Conservation (phyloP, 192 early-diverging fungal species). For the Haplosporangium gracile region DNA sequence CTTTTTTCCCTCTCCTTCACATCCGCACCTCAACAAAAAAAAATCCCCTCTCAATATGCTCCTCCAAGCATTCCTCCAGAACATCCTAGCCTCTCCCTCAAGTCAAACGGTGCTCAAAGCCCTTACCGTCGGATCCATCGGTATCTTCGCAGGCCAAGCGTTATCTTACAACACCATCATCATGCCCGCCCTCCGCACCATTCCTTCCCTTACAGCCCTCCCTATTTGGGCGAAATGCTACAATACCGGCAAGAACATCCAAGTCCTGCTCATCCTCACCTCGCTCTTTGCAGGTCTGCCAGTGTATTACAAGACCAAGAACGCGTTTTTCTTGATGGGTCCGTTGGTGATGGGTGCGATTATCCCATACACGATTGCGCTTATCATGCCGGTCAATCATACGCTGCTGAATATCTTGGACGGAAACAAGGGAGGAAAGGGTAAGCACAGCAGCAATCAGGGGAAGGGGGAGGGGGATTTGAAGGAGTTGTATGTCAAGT, state of each 20-base stretch:
- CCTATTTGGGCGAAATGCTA: slow-evolving; percentile 34
- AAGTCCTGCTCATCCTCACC: slow-evolving; percentile 13
- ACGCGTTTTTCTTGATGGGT: slow-evolving; percentile 22
- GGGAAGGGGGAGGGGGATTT: background rate
- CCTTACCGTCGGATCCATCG: slow-evolving; percentile 31
- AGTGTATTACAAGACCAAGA: slow-evolving; percentile 34
- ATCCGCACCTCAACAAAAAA: background rate
- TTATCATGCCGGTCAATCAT: slow-evolving; percentile 31
- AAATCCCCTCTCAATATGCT: background rate
- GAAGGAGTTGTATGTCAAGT: slow-evolving; percentile 23
- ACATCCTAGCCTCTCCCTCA: background rate
- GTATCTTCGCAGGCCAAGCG: slow-evolving; percentile 28
- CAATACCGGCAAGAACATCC: slow-evolving; percentile 17
- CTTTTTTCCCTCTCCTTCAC: background rate
- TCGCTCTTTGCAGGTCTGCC: background rate
- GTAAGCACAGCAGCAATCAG: background rate
- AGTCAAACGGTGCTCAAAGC: background rate
- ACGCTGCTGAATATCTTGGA: slow-evolving; percentile 26
- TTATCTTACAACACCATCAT: slow-evolving; percentile 28
- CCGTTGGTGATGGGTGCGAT: slow-evolving; percentile 22
- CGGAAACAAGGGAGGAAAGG: background rate
- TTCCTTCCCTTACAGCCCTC: slow-evolving; percentile 10
- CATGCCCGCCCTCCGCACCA: slow-evolving; percentile 27
- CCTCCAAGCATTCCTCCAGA: background rate
- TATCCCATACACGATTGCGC: slow-evolving; percentile 25